Conservation (phyloP, 305 asterid genomes). For the Petunia hybrid region DNA sequence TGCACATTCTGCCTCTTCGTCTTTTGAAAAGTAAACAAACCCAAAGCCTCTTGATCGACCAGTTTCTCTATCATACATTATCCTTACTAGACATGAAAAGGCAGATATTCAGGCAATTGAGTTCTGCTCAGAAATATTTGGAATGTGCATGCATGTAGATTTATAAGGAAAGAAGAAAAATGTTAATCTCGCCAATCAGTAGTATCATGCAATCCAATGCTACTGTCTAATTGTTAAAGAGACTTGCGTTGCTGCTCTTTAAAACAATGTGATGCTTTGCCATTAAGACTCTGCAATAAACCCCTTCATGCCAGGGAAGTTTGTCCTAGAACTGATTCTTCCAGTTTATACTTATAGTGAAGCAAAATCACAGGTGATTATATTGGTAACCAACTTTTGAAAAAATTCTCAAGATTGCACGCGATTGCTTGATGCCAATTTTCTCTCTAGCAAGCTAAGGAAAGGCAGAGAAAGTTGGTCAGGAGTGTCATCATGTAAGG, state of each 20-base stretch:
- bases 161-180: background rate
- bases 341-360: background rate
- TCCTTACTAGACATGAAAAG: constrained; percentile 40
- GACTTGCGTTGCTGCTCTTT: background rate
- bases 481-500: background rate
- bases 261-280: background rate
- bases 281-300: background rate
- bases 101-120: background rate
- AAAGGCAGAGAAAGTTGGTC: background rate
- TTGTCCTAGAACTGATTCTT: background rate
- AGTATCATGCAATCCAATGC: background rate
- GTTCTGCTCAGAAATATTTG: background rate
- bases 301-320: background rate
- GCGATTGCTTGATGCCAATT: background rate
- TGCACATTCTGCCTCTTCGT: constrained; percentile 51
- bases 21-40: constrained; percentile 52
- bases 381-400: background rate
- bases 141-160: constrained; percentile 8
- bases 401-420: background rate
- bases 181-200: background rate
- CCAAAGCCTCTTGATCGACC: constrained; percentile 65
- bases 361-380: background rate
- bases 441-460: background rate
- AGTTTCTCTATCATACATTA: constrained; percentile 52
- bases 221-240: background rate